These are phyloP conservation scores for Corynascus novoguineensis DNA, from an alignment of 495 filamentous ascomycete genomes.

Conservation along the genomic window DNA sequence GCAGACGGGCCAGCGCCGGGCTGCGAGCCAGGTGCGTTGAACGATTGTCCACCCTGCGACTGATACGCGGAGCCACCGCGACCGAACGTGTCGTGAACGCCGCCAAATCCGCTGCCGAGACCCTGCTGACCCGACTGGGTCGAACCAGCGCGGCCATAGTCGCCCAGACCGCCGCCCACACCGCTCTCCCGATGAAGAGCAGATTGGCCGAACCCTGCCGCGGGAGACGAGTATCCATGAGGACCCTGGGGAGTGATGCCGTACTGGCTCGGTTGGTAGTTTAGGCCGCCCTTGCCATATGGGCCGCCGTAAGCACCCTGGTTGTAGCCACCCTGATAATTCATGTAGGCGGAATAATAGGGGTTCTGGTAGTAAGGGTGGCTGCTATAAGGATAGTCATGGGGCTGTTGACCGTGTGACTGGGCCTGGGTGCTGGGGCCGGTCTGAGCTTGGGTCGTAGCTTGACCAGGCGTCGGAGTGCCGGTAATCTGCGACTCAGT, in stretches of 20 bases:
- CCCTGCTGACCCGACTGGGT: slow-evolving; percentile 66
- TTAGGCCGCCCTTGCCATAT: slow-evolving; percentile 65
- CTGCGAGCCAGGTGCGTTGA: slow-evolving; percentile 58
- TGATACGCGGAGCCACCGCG: slow-evolving; percentile 56
- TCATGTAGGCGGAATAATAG: slow-evolving; percentile 76
- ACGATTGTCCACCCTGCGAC: slow-evolving; percentile 62
- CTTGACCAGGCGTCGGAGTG: slow-evolving; percentile 68
- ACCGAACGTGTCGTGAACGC: slow-evolving; percentile 72
- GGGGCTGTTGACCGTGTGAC: slow-evolving; percentile 52
- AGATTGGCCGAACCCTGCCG: slow-evolving; percentile 66
- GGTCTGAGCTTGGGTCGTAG: slow-evolving; percentile 34
- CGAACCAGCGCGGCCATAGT: slow-evolving; percentile 72
- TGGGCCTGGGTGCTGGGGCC: slow-evolving; percentile 60
- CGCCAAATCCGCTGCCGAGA: slow-evolving; percentile 60
- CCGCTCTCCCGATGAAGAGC: slow-evolving; percentile 61
- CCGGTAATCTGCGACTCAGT: slow-evolving; percentile 75
- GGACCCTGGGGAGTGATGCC: slow-evolving; percentile 63
- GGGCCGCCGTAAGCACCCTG: slow-evolving; percentile 61
- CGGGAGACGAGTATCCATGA: slow-evolving; percentile 79
- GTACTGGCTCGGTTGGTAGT: slow-evolving; percentile 76
- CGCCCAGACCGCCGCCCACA: slow-evolving; percentile 50
- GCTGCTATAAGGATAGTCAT: slow-evolving; percentile 60
- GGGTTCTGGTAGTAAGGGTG: slow-evolving; percentile 78
- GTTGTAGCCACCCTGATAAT: slow-evolving; percentile 65
- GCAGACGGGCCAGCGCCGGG: slow-evolving; percentile 36